Conservation (phyloP, 2,329 filamentous ascomycete species). For the Ceratocystis albifundus region DNA sequence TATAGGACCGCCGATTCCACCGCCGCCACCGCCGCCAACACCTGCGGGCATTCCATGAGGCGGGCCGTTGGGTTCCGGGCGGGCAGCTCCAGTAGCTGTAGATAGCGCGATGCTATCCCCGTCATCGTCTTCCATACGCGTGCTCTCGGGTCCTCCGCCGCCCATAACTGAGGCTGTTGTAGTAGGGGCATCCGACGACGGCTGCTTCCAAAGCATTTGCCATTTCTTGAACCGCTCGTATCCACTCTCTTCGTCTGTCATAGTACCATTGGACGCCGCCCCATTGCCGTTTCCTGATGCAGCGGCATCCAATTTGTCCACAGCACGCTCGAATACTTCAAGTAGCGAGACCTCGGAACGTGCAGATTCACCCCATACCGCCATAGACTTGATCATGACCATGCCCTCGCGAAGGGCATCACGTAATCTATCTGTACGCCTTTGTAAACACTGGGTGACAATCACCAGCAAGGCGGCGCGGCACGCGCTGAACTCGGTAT, state of each 20-base stretch:
- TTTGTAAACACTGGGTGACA: slow-evolving; percentile 33
- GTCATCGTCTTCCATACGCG: slow-evolving; percentile 22
- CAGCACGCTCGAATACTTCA: slow-evolving; percentile 41
- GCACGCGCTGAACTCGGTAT: slow-evolving; percentile 46
- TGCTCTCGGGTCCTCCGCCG: slow-evolving; percentile 7
- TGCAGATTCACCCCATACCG: slow-evolving; percentile 40
- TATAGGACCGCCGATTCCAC: background rate
- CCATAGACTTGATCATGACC: slow-evolving; percentile 42
- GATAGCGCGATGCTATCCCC: slow-evolving; percentile 17
- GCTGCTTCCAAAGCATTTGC: slow-evolving; percentile 36
- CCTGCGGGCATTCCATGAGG: background rate
- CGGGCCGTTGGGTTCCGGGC: background rate
- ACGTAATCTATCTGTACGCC: slow-evolving; percentile 33
- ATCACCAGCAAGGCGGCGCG: slow-evolving; percentile 42
- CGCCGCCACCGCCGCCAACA: background rate
- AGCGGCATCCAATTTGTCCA: slow-evolving; percentile 36
- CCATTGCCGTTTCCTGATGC: slow-evolving; percentile 27
- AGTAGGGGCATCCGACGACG: slow-evolving; percentile 21
- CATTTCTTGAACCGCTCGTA: slow-evolving; percentile 42
- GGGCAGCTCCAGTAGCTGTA: slow-evolving; percentile 8
- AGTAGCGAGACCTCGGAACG: slow-evolving; percentile 43
- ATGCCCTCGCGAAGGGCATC: slow-evolving; percentile 40
- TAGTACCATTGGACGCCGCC: slow-evolving; percentile 26
- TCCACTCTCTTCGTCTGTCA: slow-evolving; percentile 30
- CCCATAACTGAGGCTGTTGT: background rate